phyloP scores from a whole-genome alignment of 148 eudicot genomes.

The Fallopia convolvulus region DNA sequence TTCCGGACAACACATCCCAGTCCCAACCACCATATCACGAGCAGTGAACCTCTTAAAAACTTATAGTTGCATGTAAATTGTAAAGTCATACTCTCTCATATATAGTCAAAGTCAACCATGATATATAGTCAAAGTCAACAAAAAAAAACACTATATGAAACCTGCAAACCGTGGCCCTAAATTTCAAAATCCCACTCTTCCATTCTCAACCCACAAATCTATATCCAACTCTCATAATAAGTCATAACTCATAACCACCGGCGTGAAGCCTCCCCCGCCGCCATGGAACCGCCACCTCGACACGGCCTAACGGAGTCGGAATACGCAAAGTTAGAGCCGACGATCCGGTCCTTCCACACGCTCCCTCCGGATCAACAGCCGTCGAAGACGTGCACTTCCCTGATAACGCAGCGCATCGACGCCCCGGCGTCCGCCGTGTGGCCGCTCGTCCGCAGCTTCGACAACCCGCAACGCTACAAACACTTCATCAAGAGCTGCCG shows the following conservation, averaged over 20 bases:
- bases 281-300: conserved; percentile 16
- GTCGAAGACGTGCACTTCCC: conserved; percentile 71
- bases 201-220: not conserved
- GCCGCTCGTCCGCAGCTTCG: conserved; percentile 63
- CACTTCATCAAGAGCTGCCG: conserved; percentile 82
- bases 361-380: conserved; percentile 33
- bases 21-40: too few relatives aligned
- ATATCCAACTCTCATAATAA: not conserved
- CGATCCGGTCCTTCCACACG: conserved; percentile 49
- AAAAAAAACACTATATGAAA: not conserved
- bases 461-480: conserved; percentile 78
- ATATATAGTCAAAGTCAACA: not conserved
- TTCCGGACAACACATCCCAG: too few relatives aligned
- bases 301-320: conserved; percentile 52
- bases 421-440: conserved; percentile 59
- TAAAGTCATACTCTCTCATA: not conserved
- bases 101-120: not conserved
- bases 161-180: not conserved
- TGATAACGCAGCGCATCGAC: conserved; percentile 64
- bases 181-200: not conserved
- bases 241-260: not conserved
- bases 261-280: not conserved
- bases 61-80: not conserved
- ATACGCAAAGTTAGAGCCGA: conserved; percentile 34
- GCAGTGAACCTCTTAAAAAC: too few relatives aligned